Percentiles rank a stretch among this genome's conserved stretches.
Evolutionary conservation across 2,329 filamentous ascomycete species (phyloP).

Genomic region (Cladosporium sp.): DNA sequence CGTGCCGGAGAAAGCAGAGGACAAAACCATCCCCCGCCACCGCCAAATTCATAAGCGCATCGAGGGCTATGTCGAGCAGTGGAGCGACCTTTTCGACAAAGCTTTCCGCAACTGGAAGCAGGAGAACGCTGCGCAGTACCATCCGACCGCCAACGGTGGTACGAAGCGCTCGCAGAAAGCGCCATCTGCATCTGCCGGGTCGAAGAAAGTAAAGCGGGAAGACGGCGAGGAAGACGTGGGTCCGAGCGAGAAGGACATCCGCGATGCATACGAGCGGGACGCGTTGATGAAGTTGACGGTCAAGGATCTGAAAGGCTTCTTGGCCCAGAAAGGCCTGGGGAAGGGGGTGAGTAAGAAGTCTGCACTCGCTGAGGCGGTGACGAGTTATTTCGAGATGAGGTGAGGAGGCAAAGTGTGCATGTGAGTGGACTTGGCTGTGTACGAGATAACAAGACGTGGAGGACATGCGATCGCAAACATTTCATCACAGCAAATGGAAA

Average conservation of each 20-base stretch:
- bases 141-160: constrained; percentile 38
- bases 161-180: constrained; percentile 40
- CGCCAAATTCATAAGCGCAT: constrained; percentile 86
- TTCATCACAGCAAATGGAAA: no score
- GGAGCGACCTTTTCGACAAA: constrained; percentile 64
- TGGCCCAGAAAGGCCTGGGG: constrained; percentile 24
- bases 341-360: constrained; percentile 28
- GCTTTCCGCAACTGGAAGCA: constrained; percentile 46
- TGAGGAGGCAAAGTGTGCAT: neutral
- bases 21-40: constrained; percentile 80
- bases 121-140: constrained; percentile 32
- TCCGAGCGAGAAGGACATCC: constrained; percentile 44
- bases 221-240: constrained; percentile 24
- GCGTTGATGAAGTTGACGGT: constrained; percentile 38
- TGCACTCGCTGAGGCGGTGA: constrained; percentile 33
- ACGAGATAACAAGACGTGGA: no score
- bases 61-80: constrained; percentile 72
- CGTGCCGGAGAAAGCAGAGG: constrained; percentile 66
- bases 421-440: neutral
- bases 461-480: no score
- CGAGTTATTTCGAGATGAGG: constrained; percentile 34
- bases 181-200: constrained; percentile 17
- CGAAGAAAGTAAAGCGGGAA: constrained; percentile 40
- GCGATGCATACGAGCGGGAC: constrained; percentile 39
- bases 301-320: constrained; percentile 31